These are phyloP conservation scores for Babesia caballi DNA, from an alignment of 169 alveolate genomes.

Conservation along the genomic window DNA sequence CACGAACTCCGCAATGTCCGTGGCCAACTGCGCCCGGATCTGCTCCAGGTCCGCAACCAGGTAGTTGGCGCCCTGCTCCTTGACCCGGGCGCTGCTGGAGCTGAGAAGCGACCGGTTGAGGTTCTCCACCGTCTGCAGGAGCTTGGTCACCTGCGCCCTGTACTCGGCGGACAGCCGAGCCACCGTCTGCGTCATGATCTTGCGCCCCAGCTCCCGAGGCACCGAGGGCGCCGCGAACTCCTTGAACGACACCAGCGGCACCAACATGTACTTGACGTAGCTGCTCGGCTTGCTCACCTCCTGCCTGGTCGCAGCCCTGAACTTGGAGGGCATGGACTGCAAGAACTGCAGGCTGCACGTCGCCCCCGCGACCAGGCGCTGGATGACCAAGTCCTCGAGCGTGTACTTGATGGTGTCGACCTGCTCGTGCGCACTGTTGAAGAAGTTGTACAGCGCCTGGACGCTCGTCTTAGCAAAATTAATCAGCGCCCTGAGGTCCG, in stretches of 20 bases:
- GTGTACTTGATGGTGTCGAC: slow-evolving; percentile 13
- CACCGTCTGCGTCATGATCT: slow-evolving; percentile 43
- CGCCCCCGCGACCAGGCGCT: slow-evolving; percentile 27
- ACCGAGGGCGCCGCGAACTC: slow-evolving; percentile 39
- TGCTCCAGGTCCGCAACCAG: slow-evolving; percentile 41
- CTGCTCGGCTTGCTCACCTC: slow-evolving; percentile 27
- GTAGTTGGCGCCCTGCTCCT: slow-evolving; percentile 39
- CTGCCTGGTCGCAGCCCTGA: slow-evolving; percentile 32
- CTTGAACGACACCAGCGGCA: slow-evolving; percentile 57
- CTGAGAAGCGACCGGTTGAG: slow-evolving; percentile 45
- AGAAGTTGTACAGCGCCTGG: slow-evolving; percentile 8
- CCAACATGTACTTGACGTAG: slow-evolving; percentile 54
- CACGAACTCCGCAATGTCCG: slow-evolving; percentile 40
- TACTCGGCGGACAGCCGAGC: slow-evolving; percentile 35
- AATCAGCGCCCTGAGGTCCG: neutral
- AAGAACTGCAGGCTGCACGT: slow-evolving; percentile 59
- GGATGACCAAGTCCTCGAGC: slow-evolving; percentile 30
- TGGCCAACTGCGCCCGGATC: slow-evolving; percentile 36
- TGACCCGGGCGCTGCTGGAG: slow-evolving; percentile 15
- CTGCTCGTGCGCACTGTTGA: slow-evolving; percentile 16
- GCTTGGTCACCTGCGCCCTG: slow-evolving; percentile 20
- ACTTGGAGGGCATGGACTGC: slow-evolving; percentile 62
- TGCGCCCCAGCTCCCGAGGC: slow-evolving; percentile 20
- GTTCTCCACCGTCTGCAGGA: slow-evolving; percentile 42
- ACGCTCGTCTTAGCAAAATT: slow-evolving; percentile 3